Evolutionary conservation across 805 yeast species (phyloP), one percentile per base, ranked within the genome.

Genomic region (Metschnikowia vanudenii): DNA sequence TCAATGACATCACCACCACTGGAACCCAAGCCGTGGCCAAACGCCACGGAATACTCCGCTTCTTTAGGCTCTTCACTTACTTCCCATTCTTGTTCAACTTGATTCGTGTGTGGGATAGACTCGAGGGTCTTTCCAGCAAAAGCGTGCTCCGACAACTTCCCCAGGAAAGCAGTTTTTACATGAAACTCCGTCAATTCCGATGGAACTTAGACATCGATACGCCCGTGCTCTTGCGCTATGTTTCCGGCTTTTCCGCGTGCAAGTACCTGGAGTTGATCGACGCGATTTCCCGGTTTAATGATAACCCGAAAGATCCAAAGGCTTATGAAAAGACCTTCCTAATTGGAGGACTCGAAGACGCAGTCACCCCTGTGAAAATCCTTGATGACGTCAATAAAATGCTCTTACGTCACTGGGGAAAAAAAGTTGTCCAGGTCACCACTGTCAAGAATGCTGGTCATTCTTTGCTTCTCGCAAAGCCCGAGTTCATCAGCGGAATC

Each of bases 191-290:
- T 16, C 95, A 86, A 61, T 70, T 85, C 33, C 65, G 88, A 39
- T 82, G 88, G 84, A 86, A 87, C 60, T 57, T 85, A 50, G 88
- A 84, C 61, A 76, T 84, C 13, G 70, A 77, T 41, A 74, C 89
- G 0, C 50, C 53, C 8, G 67, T 79, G 1, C 75, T 86, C 60
- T 63, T 86, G 44, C 69, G 72, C 43, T 81, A 84, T 51, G 68
- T 78, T 1, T 50, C 61, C 30, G 83, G 84, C 2, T 78, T 82
- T 49, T 49, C 59, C n/a, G 65, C 73, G 17, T 73, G 78, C 12
- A 65, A 65, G 4, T 54, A 54, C 14, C 57, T 66, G 8, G 85
- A 82, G 37, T 69, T 85, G 54, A 38, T 69, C 1, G 46, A 52
- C 1, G 74, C 78, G 0, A 61, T 71, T 8, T 54, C 62, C 10